Evolutionary conservation across 257 asterid species (phyloP).

Genomic region (Nicotiana knightiana): DNA sequence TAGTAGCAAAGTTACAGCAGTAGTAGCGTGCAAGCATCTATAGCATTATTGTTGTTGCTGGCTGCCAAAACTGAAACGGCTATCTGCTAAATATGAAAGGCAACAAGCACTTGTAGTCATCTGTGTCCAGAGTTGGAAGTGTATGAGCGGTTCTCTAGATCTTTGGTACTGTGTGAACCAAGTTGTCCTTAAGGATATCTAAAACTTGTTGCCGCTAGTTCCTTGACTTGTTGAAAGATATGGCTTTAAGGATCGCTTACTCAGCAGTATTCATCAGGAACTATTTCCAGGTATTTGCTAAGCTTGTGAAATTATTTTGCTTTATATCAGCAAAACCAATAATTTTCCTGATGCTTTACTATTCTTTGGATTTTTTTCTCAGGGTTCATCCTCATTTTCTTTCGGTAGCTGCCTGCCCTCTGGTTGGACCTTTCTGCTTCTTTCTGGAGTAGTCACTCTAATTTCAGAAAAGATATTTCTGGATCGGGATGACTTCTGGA

Average conservation of each 20-base stretch:
- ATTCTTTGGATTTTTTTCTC: constrained; percentile 11
- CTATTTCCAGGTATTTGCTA: constrained; percentile 64
- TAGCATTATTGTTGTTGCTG: too few species aligned
- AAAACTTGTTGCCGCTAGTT: background rate
- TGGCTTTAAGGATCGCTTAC: constrained; percentile 73
- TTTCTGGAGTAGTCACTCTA: constrained; percentile 61
- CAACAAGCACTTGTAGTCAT: too few species aligned
- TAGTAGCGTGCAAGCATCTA: too few species aligned
- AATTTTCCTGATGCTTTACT: background rate
- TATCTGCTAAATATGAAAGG: too few species aligned
- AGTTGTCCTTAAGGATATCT: too few species aligned
- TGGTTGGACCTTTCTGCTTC: constrained; percentile 53
- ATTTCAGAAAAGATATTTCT: constrained; percentile 55
- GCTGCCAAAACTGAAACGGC: too few species aligned
- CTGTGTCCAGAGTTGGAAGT: too few species aligned
- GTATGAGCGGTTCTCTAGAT: too few species aligned
- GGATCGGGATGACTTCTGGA: constrained; percentile 72
- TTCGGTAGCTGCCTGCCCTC: constrained; percentile 74
- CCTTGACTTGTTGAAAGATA: constrained; percentile 69
- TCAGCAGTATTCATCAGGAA: constrained; percentile 72
- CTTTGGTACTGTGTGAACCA: too few species aligned
- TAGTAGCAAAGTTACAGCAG: too few species aligned
- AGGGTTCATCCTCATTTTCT: constrained; percentile 75
- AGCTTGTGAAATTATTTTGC: background rate
- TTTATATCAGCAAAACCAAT: too few species aligned